phyloP scores from a whole-genome alignment of 768 basidiomycete genomes.

The Rhizopogon vulgaris region DNA sequence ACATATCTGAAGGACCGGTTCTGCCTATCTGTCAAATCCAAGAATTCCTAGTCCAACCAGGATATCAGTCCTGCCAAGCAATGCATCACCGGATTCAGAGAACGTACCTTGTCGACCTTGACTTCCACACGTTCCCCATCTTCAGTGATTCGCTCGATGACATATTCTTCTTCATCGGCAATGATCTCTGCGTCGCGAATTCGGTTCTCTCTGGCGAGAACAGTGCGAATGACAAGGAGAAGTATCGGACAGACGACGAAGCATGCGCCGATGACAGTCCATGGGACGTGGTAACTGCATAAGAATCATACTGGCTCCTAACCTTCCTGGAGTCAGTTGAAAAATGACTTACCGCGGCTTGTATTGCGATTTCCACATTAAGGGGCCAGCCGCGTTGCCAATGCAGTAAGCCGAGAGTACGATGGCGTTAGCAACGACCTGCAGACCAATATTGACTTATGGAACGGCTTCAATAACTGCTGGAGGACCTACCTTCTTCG shows the following conservation, averaged over 20 bases:
- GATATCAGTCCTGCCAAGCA: too few relatives aligned
- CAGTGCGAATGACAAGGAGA: conserved; percentile 32
- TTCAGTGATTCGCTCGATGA: conserved; percentile 38
- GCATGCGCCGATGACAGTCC: conserved; percentile 63
- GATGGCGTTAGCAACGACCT: conserved; percentile 51
- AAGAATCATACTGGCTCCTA: background rate
- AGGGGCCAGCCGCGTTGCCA: conserved; percentile 55
- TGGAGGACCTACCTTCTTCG: conserved; percentile 42
- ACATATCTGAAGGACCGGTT: conserved; percentile 14
- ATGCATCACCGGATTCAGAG: too few relatives aligned
- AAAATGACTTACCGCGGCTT: conserved; percentile 40
- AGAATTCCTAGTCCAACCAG: conserved; percentile 3
- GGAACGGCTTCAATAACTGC: background rate
- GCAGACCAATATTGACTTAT: too few relatives aligned
- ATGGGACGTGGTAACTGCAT: conserved; percentile 55
- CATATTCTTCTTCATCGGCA: conserved; percentile 51
- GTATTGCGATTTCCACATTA: conserved; percentile 65
- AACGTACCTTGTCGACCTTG: conserved; percentile 53
- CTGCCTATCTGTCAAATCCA: conserved; percentile 12
- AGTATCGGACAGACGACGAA: conserved; percentile 42
- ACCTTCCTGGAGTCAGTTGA: background rate
- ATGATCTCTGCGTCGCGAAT: conserved; percentile 44
- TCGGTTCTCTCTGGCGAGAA: conserved; percentile 53
- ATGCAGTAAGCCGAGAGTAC: conserved; percentile 58
- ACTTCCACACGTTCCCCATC: conserved; percentile 47